These are phyloP conservation scores for Aethionema arabicum DNA, from an alignment of 345 rosid species.

Conservation along the genomic window DNA sequence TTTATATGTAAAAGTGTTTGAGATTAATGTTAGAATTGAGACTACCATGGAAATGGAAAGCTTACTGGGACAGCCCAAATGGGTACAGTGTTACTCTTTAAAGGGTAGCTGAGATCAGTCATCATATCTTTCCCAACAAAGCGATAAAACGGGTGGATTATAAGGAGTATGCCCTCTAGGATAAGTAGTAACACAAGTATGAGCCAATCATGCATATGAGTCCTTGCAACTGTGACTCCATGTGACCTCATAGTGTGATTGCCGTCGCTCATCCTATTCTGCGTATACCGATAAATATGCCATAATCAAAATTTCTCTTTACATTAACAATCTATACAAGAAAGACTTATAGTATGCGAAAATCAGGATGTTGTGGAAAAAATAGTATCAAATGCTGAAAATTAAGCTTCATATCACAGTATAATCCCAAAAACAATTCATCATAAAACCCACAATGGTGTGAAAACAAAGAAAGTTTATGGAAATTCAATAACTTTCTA, in stretches of 20 bases:
- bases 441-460: constrained; percentile 1
- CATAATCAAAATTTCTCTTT: not conserved
- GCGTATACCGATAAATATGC: constrained; percentile 10
- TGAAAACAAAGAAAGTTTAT: not conserved
- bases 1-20: constrained; percentile 1
- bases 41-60: not conserved
- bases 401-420: not conserved
- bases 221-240: constrained; percentile 56
- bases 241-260: constrained; percentile 62
- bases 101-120: constrained; percentile 80
- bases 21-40: not conserved
- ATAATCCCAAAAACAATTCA: constrained; percentile 8
- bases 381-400: not conserved
- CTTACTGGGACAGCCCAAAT: constrained; percentile 79
- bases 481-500: not conserved
- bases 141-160: constrained; percentile 77
- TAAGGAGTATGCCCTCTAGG: constrained; percentile 41
- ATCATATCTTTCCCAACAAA: constrained; percentile 92
- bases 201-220: constrained; percentile 76
- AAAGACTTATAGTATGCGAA: constrained; percentile 8
- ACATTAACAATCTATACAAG: constrained; percentile 12
- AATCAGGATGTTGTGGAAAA: not conserved
- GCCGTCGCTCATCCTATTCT: constrained; percentile 59
- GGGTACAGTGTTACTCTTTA: constrained; percentile 71
- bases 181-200: constrained; percentile 58